Conservation (phyloP, 768 basidiomycete species). For the Lactarius evosmus region DNA sequence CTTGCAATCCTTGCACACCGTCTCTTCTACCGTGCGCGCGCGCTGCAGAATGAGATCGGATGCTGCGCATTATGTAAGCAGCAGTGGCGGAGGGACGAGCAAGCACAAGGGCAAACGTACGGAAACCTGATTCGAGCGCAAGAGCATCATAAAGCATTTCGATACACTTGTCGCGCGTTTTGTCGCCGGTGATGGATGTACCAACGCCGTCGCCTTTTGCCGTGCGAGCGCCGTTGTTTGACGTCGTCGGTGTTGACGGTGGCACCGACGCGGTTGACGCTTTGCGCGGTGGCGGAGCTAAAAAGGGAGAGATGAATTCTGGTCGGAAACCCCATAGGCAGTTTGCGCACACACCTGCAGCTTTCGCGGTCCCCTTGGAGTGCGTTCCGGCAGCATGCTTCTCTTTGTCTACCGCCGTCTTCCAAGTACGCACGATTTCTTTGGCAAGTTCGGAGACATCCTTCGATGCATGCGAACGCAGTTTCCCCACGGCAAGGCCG, state of each 20-base stretch:
- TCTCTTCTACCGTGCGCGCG: conserved; percentile 68
- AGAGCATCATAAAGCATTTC: conserved; percentile 92
- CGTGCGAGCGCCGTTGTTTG: conserved; percentile 46
- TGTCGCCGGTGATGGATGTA: conserved; percentile 56
- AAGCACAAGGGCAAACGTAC: conserved; percentile 48
- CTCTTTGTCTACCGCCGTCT: conserved; percentile 73
- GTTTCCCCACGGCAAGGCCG: conserved; percentile 88
- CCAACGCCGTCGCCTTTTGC: conserved; percentile 71
- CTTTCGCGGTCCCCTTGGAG: conserved; percentile 31
- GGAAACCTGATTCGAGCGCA: conserved; percentile 79
- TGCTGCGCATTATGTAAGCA: conserved; percentile 41
- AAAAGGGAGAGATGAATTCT: neutral
- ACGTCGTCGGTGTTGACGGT: conserved; percentile 26
- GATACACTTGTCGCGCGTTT: conserved; percentile 80
- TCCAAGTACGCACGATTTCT: conserved; percentile 91
- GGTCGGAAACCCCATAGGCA: conserved; percentile 17
- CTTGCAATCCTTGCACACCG: conserved; percentile 48
- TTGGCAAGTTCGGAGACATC: conserved; percentile 81
- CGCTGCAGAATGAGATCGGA: conserved; percentile 63
- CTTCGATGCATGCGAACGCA: conserved; percentile 68
- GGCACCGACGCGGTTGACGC: conserved; percentile 19
- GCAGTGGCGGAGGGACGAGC: conserved; percentile 5
- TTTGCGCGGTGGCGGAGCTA: conserved; percentile 21
- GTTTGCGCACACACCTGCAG: conserved; percentile 42
- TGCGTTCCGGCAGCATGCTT: conserved; percentile 43